phyloP scores from a whole-genome alignment of 2,329 filamentous ascomycete species.

The Aureobasidium sp. region DNA sequence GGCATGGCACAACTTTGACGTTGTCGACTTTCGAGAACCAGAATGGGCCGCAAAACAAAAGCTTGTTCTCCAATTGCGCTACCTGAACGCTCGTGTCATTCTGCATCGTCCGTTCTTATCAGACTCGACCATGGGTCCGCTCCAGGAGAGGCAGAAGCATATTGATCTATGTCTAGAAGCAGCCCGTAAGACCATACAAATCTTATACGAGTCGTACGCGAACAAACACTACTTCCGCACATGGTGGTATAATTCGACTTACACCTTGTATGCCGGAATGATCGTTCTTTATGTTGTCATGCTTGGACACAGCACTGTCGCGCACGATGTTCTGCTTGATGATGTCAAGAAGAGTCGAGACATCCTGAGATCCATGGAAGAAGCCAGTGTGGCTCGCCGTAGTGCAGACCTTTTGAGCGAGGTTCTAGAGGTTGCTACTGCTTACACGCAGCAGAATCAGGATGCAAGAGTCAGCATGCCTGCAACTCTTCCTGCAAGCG shows the following conservation, averaged over 20 bases:
- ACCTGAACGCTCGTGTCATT: constrained; percentile 27
- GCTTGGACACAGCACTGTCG: neutral
- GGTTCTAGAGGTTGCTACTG: constrained; percentile 24
- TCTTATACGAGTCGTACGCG: constrained; percentile 28
- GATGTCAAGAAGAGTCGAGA: constrained; percentile 29
- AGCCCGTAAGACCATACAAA: constrained; percentile 24
- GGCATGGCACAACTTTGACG: constrained; percentile 12
- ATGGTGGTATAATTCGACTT: constrained; percentile 32
- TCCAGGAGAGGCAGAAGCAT: constrained; percentile 18
- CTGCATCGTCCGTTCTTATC: constrained; percentile 28
- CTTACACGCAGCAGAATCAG: neutral
- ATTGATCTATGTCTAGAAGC: constrained; percentile 26
- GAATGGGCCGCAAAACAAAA: constrained; percentile 30
- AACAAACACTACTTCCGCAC: constrained; percentile 29
- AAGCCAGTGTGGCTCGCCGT: constrained; percentile 27
- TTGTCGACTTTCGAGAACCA: constrained; percentile 19
- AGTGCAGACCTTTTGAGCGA: constrained; percentile 28
- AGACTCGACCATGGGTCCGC: constrained; percentile 17
- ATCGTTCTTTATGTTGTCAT: constrained; percentile 29
- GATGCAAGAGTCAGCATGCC: neutral
- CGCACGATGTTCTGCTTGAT: constrained; percentile 21
- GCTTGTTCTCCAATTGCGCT: constrained; percentile 26
- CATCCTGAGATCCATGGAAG: constrained; percentile 29
- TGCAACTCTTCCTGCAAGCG: no score
- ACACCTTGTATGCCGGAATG: constrained; percentile 30